Percentiles rank a stretch among this genome's conserved stretches.
Evolutionary conservation across 345 rosid genomes (phyloP).

Genomic region (Hevea brasiliensis): DNA sequence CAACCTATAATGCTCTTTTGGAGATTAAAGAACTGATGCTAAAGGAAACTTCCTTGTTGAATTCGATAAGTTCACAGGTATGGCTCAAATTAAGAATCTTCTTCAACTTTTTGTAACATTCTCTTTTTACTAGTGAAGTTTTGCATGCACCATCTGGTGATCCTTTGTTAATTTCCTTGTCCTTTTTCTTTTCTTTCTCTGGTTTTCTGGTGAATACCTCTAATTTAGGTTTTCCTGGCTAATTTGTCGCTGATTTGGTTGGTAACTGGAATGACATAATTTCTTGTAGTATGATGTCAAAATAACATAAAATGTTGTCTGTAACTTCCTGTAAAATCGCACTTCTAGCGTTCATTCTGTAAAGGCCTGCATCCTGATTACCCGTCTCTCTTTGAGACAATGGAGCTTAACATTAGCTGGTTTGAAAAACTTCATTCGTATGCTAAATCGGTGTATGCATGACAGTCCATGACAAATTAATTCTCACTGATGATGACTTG

Average conservation of each 20-base stretch:
- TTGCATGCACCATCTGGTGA: not conserved
- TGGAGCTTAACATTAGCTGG: not conserved
- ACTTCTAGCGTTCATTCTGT: not conserved
- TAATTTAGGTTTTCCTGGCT: not conserved
- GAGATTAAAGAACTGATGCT: constrained; percentile 86
- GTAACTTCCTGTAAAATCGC: too few relatives aligned
- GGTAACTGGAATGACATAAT: not conserved
- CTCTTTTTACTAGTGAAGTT: not conserved
- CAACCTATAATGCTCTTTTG: constrained; percentile 77
- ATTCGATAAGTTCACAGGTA: constrained; percentile 85
- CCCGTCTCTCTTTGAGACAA: not conserved
- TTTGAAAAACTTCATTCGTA: not conserved
- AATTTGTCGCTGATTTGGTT: not conserved
- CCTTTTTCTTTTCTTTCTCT: not conserved
- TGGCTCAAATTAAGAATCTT: constrained; percentile 8
- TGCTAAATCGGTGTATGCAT: not conserved
- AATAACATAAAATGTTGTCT: too few relatives aligned
- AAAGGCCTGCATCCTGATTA: not conserved
- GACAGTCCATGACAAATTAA: not conserved
- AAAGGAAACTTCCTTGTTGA: constrained; percentile 76
- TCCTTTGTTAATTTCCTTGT: not conserved
- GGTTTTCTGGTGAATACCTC: not conserved
- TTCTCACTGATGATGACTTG: constrained; percentile 5
- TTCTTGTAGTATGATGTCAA: not conserved
- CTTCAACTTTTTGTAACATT: not conserved